Percentiles rank a stretch among this genome's conserved stretches.
phyloP scores from a whole-genome alignment of 768 basidiomycete genomes.

The Exsudoporus frostii region DNA sequence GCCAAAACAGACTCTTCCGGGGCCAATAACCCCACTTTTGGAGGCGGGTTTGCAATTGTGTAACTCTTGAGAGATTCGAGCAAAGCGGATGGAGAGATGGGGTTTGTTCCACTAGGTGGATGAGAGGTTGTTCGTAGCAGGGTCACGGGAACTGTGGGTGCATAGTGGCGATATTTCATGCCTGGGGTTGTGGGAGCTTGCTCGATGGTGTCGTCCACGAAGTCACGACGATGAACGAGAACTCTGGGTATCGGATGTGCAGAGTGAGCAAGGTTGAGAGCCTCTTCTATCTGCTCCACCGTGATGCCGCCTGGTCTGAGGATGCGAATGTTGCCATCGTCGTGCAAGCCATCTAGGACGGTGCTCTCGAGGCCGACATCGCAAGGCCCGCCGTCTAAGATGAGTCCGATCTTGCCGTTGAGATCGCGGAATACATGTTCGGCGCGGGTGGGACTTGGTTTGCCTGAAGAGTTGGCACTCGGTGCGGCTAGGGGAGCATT shows the following conservation, averaged over 20 bases:
- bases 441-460: constrained; percentile 90
- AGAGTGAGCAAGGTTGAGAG: constrained; percentile 43
- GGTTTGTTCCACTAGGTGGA: constrained; percentile 36
- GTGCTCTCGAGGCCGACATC: constrained; percentile 93
- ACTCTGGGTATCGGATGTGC: constrained; percentile 49
- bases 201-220: constrained; percentile 64
- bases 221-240: constrained; percentile 80
- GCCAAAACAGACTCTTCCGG: constrained; percentile 53
- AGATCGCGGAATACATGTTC: constrained; percentile 83
- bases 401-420: constrained; percentile 64
- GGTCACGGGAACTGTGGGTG: constrained; percentile 82
- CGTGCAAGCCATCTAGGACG: constrained; percentile 82
- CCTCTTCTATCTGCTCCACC: constrained; percentile 77
- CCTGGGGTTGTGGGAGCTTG: constrained; percentile 90
- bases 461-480: constrained; percentile 91
- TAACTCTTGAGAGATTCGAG: constrained; percentile 42
- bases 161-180: constrained; percentile 99
- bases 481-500: constrained; percentile 87
- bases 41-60: not conserved
- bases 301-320: constrained; percentile 91
- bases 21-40: constrained; percentile 66
- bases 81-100: constrained; percentile 35
- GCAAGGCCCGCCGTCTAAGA: constrained; percentile 92
- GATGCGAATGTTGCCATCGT: constrained; percentile 73
- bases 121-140: constrained; percentile 57